A percentile compares a stretch with the other conserved stretches of the same genome.
phyloP scores from a whole-genome alignment of 306 rosid species.

The Cucumis sativus region DNA sequence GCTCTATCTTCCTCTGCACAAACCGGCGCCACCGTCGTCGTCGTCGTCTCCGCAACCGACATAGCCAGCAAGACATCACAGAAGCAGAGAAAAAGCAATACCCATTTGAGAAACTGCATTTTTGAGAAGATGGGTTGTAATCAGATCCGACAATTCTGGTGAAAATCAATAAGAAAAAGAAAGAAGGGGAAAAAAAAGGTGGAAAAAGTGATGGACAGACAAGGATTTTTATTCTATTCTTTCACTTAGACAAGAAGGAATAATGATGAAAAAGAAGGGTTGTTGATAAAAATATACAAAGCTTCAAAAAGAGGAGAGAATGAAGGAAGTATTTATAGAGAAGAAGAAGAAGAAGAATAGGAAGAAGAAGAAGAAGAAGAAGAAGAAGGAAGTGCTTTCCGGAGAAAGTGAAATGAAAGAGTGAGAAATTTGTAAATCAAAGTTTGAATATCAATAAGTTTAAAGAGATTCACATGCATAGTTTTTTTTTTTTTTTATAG shows the following conservation, averaged over 20 bases:
- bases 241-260: conserved; percentile 72
- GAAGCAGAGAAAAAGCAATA: conserved; percentile 11
- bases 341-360: background rate
- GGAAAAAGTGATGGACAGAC: conserved; percentile 27
- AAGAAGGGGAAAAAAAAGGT: conserved; percentile 19
- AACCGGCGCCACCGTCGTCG: conserved; percentile 14
- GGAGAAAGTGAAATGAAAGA: background rate
- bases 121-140: conserved; percentile 38
- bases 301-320: conserved; percentile 22
- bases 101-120: conserved; percentile 53
- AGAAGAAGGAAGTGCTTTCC: background rate
- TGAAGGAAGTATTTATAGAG: conserved; percentile 47
- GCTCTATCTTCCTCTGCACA: conserved; percentile 76
- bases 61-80: background rate
- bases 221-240: conserved; percentile 27
- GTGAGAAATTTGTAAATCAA: background rate
- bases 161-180: background rate
- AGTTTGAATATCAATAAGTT: conserved; percentile 7
- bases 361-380: background rate
- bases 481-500: conserved; percentile 22
- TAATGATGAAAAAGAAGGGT: conserved; percentile 37
- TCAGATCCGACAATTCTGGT: conserved; percentile 13
- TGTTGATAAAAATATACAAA: conserved; percentile 18
- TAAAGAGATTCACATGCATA: conserved; percentile 70
- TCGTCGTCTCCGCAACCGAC: conserved; percentile 13